Evolutionary conservation across 306 rosid species (phyloP).

Genomic region (Quercus alba): DNA sequence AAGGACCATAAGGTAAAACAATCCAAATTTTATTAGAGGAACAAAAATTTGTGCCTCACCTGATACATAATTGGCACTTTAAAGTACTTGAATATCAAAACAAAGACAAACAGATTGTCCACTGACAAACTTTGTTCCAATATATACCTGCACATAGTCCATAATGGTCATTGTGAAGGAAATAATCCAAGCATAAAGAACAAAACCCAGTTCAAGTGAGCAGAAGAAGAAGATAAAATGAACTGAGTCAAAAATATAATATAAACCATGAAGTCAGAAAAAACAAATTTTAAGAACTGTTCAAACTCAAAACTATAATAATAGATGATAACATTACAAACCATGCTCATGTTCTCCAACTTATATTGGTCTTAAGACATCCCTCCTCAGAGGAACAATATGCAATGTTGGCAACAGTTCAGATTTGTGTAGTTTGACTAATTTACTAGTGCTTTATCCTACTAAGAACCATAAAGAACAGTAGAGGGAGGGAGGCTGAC

Average conservation of each 20-base stretch:
- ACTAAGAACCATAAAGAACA: slow-evolving; percentile 10
- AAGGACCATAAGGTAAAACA: slow-evolving; percentile 14
- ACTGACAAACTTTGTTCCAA: slow-evolving; percentile 98
- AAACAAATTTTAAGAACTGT: not conserved
- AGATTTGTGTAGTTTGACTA: slow-evolving; percentile 11
- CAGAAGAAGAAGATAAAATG: not conserved
- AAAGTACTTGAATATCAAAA: slow-evolving; percentile 85
- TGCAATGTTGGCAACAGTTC: not conserved
- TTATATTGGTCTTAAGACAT: not conserved
- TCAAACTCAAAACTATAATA: not conserved
- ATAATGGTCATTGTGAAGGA: slow-evolving; percentile 8
- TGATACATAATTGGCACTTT: slow-evolving; percentile 82
- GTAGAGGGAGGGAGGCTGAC: not conserved
- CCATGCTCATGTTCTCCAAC: not conserved
- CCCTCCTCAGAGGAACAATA: not conserved
- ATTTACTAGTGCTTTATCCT: slow-evolving; percentile 2
- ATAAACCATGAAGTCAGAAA: slow-evolving; percentile 9
- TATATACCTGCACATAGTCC: slow-evolving; percentile 53
- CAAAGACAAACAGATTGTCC: slow-evolving; percentile 91
- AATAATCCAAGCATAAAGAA: not conserved
- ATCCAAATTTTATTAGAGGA: not conserved
- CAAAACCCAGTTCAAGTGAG: slow-evolving; percentile 1
- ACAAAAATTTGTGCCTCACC: slow-evolving; percentile 42
- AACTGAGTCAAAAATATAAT: not conserved
- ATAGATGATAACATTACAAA: not conserved